These are phyloP conservation scores for Penicillium sp. DNA, from an alignment of 2,329 filamentous ascomycete species.

Conservation along the genomic window DNA sequence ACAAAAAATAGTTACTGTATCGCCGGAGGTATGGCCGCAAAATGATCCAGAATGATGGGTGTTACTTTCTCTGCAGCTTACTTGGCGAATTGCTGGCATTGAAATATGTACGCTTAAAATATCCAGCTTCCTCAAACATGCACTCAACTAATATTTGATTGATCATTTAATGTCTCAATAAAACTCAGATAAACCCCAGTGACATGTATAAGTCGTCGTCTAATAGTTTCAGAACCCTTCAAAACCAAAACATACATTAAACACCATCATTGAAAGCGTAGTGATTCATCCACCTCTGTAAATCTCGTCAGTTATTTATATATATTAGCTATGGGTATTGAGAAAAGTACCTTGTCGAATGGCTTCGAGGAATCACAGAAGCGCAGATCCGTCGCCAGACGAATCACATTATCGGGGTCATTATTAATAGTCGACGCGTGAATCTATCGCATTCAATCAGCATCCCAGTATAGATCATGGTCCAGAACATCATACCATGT, in stretches of 20 bases:
- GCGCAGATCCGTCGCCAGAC: constrained; percentile 60
- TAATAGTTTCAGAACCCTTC: too few species aligned
- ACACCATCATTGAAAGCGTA: constrained; percentile 43
- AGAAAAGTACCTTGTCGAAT: constrained; percentile 50
- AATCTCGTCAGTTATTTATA: not conserved
- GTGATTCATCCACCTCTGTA: constrained; percentile 45
- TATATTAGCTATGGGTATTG: too few species aligned
- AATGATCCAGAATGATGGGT: constrained; percentile 16
- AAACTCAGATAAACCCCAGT: too few species aligned
- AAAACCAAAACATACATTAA: constrained; percentile 21
- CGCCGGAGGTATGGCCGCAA: not conserved
- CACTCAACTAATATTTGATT: too few species aligned
- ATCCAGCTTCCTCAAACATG: too few species aligned
- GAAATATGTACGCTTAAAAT: too few species aligned
- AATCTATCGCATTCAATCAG: constrained; percentile 46
- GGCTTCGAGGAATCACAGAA: constrained; percentile 58
- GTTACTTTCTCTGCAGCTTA: constrained; percentile 2
- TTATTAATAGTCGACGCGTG: constrained; percentile 63
- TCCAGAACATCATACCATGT: constrained; percentile 32
- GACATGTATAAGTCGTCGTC: too few species aligned
- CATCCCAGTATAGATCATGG: not conserved
- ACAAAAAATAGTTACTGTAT: not conserved
- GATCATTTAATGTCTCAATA: too few species aligned
- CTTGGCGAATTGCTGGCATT: too few species aligned
- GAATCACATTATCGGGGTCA: constrained; percentile 56